These are phyloP conservation scores for Globisporangium mamillatum DNA, from an alignment of 352 stramenopile genomes.

Conservation along the genomic window DNA sequence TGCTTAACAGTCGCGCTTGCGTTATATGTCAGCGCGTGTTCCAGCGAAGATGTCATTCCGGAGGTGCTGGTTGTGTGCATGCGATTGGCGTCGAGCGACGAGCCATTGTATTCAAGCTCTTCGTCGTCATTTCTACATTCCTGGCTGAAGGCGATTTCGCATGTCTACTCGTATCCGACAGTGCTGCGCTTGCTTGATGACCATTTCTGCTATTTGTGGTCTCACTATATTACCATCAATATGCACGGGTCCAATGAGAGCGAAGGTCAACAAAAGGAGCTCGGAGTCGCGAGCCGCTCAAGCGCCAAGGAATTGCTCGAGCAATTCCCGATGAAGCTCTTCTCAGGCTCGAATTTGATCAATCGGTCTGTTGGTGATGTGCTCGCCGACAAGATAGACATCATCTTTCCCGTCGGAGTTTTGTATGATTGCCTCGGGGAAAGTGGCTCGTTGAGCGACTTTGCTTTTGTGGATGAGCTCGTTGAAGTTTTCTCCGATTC, in stretches of 20 bases:
- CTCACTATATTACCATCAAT: constrained; percentile 16
- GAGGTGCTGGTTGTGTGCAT: constrained; percentile 52
- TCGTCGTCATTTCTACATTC: constrained; percentile 32
- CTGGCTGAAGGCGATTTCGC: constrained; percentile 46
- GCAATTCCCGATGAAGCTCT: constrained; percentile 34
- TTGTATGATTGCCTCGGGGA: constrained; percentile 38
- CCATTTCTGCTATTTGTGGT: constrained; percentile 69
- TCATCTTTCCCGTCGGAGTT: constrained; percentile 44
- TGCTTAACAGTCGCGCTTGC: constrained; percentile 48
- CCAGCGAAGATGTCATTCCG: constrained; percentile 48
- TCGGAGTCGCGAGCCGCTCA: neutral
- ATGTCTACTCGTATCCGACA: constrained; percentile 47
- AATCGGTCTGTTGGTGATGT: neutral
- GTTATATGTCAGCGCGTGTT: constrained; percentile 70
- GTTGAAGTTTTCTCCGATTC: constrained; percentile 1
- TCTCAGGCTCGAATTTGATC: neutral
- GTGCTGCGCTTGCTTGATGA: constrained; percentile 49
- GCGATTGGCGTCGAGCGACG: constrained; percentile 36
- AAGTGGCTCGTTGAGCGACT: constrained; percentile 6
- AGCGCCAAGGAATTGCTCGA: constrained; percentile 29
- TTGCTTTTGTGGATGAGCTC: constrained; percentile 40
- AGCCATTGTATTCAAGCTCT: constrained; percentile 33
- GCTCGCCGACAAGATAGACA: constrained; percentile 44
- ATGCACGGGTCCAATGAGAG: constrained; percentile 17
- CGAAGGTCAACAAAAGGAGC: constrained; percentile 11